Percentiles rank a stretch among this genome's conserved stretches.
Conservation (phyloP, 768 basidiomycete species). For the Gymnopilus dilepis region DNA sequence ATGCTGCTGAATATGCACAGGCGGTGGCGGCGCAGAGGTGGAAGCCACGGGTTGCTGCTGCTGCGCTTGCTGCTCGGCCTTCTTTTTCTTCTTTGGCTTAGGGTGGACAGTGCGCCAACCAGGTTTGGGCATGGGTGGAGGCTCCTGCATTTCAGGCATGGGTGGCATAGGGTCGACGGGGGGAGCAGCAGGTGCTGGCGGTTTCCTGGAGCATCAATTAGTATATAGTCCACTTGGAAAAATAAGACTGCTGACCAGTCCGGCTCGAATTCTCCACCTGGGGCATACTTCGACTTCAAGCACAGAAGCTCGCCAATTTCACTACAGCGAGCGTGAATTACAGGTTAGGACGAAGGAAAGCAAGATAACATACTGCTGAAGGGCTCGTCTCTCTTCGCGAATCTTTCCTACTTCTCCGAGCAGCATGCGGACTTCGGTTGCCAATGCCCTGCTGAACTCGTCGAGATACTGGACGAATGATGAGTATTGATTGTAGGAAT, state of each 20-base stretch:
- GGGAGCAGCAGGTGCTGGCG: conserved; percentile 46
- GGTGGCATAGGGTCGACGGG: conserved; percentile 45
- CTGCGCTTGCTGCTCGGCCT: conserved; percentile 8
- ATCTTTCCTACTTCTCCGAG: conserved; percentile 84
- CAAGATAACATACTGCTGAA: conserved; percentile 72
- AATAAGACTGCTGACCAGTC: conserved; percentile 59
- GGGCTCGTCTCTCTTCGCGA: conserved; percentile 74
- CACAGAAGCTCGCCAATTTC: conserved; percentile 76
- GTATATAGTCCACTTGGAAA: too few relatives aligned
- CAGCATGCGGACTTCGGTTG: conserved; percentile 82
- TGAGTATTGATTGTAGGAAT: background rate
- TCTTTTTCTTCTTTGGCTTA: conserved; percentile 53
- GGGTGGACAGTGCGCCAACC: conserved; percentile 65
- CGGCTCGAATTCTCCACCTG: conserved; percentile 86
- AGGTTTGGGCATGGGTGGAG: conserved; percentile 49
- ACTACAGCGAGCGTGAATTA: conserved; percentile 42
- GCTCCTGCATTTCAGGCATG: conserved; percentile 45
- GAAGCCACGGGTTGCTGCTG: conserved; percentile 36
- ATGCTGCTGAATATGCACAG: conserved; percentile 21
- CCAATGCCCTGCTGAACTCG: conserved; percentile 85
- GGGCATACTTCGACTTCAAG: conserved; percentile 76
- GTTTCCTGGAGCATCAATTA: conserved; percentile 42
- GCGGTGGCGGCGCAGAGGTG: conserved; percentile 32
- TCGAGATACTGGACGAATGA: conserved; percentile 68
- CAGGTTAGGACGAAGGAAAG: background rate